Evolutionary conservation across 306 rosid species (phyloP), one percentile per base, ranked within the genome.

Genomic region (Erythrophleum fordii): DNA sequence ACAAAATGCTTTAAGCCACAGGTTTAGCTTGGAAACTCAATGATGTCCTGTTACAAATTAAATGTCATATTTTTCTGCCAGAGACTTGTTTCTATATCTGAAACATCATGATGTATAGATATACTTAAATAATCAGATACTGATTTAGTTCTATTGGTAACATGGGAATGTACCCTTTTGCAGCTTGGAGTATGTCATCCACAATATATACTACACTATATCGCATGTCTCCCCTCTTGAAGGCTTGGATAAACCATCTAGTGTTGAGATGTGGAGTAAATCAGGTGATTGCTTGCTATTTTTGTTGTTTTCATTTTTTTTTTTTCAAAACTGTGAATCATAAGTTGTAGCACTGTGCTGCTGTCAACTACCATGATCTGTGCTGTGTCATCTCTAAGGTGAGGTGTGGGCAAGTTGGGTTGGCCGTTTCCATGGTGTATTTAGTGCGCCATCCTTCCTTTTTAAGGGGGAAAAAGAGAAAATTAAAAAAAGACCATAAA

Each of bases 261-360:
- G 83, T 81, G 44, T 70, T n/a, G 91, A 92, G 41, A 87, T 90
- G 92, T 95, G 98, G 98, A 82, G 85, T 80, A 80, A 62, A 78
- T 83, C 97, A 86, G 92, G 97, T 92, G 78, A 85, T 66, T 87
- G 55, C 79, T 53, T 23, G 34, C 68, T 80, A 53, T 58, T 72
- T 71, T 51, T 66, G 20, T 66, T 79, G 64, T 72, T 69, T 31
- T 42, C 9, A 76, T 45, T 45, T 68, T 12, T 74, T 12, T 39
- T 9, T 1, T 7, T 14, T 37, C 14, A 6, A n/a, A 20, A 23
- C 31, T 26, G 20, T 65, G 49, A 70, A 78, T 39, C 77, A 56
- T 11, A 77, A 46, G 34, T 55, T 69, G 56, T 45, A 23, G 3
- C 3, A 23, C 8, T 68, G 73, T 42, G 16, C 22, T 3, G 3